Evolutionary conservation across 108 stramenopile species (phyloP), one percentile per base, ranked within the genome.

Genomic region (Nitzschia sp.): DNA sequence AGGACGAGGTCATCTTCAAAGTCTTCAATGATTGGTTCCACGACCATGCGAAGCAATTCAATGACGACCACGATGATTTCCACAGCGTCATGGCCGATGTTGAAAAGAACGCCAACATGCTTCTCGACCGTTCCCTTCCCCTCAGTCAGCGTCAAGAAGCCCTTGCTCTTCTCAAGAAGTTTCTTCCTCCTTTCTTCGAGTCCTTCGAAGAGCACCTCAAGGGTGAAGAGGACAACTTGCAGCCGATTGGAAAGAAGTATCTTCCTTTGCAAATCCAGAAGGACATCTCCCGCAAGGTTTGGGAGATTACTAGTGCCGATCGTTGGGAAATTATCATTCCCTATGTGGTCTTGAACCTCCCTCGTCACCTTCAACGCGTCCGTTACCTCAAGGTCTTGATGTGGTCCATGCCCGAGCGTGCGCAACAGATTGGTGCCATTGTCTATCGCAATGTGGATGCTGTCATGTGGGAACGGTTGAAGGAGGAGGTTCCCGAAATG

Each of bases 381-480:
- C 59, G 68, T 18, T 76, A 70, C 46, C 30, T 76, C 51, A 76
- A 76, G 68, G 75, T 76, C 31, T 32, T 76, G 28, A 29, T 26
- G 27, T 76, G 75, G 75, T 47, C 65, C 57, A 28, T 76, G 68
- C 75, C 68, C 18, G 75, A 76, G 51, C 68, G 75, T 31, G 59
- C 68, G 15, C 75, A 76, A 34, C 68, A 70, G 34, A 70, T 76
- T 63, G 75, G 75, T 46, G 51, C 68, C 23, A 76, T 76, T 45
- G 60, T 70, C 25, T 76, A 70, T 27, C 75, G 75, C 48, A 69
- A 76, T 59, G 68, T 70, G 4, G 75, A 76, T 34, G 75, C 75
- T 23, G 68, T 76, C 35, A 76, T 76, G 75, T 76, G 75, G 75
- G 75, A 76, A 54, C 75, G 75, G 55, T 30, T 76, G 19, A 57